Conservation (phyloP, 306 rosid genomes). For the Lathyrus aphaca region DNA sequence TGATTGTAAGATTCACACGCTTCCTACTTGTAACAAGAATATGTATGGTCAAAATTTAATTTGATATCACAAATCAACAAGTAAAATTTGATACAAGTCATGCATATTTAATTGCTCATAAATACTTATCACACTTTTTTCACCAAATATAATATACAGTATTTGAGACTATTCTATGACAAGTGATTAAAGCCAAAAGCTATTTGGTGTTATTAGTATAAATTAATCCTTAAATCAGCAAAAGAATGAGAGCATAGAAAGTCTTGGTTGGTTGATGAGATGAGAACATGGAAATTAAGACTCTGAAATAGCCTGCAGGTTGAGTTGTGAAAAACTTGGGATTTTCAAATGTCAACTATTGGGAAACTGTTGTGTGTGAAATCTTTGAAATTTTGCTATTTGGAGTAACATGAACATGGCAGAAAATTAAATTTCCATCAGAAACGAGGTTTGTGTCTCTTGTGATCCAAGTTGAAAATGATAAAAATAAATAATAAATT, state of each 20-base stretch:
- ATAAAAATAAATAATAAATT: neutral
- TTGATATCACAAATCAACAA: slow-evolving; percentile 2
- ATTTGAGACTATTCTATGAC: no score
- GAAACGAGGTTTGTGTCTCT: slow-evolving; percentile 40
- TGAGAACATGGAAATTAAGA: slow-evolving; percentile 32
- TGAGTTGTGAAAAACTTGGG: slow-evolving; percentile 25
- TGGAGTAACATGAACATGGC: neutral
- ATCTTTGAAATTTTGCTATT: slow-evolving; percentile 12
- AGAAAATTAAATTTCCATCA: neutral
- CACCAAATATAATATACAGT: no score
- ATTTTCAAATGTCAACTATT: slow-evolving; percentile 44
- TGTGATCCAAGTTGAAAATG: slow-evolving; percentile 20
- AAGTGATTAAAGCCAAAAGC: slow-evolving; percentile 47
- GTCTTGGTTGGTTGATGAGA: slow-evolving; percentile 42
- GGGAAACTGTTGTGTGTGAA: slow-evolving; percentile 37
- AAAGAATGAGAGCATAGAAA: slow-evolving; percentile 35
- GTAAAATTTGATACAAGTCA: neutral
- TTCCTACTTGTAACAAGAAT: neutral
- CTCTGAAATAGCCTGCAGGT: slow-evolving; percentile 37
- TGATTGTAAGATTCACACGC: neutral
- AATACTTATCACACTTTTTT: no score
- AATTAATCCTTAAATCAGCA: slow-evolving; percentile 29
- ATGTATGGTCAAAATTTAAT: neutral
- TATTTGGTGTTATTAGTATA: slow-evolving; percentile 18
- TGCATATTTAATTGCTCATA: no score